Evolutionary conservation across 495 filamentous ascomycete genomes (phyloP), one percentile per base, ranked within the genome.

Genomic region (Trichocladium antarcticum): DNA sequence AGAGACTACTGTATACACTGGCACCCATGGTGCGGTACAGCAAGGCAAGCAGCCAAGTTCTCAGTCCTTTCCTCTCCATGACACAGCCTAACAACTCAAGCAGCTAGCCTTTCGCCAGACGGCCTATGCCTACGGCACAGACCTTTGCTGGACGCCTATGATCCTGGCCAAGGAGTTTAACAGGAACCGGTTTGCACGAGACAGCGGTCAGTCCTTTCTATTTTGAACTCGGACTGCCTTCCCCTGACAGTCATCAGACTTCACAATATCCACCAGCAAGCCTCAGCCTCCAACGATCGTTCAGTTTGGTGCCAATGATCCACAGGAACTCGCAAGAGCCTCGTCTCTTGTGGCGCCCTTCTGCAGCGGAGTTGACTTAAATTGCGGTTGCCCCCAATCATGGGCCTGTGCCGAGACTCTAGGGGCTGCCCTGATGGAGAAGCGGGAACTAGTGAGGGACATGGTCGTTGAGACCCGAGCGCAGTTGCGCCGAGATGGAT

Each of bases 1-100:
- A 68, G 17, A 61, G 77, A 28, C 69, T 77, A 16, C 44, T 82
- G 9, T 76, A 76, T 58, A 68, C 79, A 28, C 75, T 71, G 20
- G 81, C 81, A 14, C 81, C 81, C n/a, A 84, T 84, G 81, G 81
- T 84, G 39, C 69, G 81, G 50, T 82, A 80, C 60, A 72, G 71
- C 68, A 77, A 77, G 69, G 72, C 58, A 54, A 49, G 57, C 22
- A 9, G 11, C 21, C n/a, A n/a, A n/a, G n/a, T n/a, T n/a, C 45
- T 40, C 12, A 21, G 21, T 24, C 4, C 11, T 15, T 22, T 10
- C 16, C 15, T 36, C 6, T 36, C 21, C 29, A 6, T 5, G 10
- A 27, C 24, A 5, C 6, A 6, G 9, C 38, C 37, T 51, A 22
- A 55, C 45, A 43, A 8, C 22, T 14, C 14, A 8, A 21, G 10